Percentiles rank a stretch among this genome's conserved stretches.
These are phyloP conservation scores for Fusarium compactum DNA, from an alignment of 2,329 filamentous ascomycete genomes.

Conservation along the genomic window DNA sequence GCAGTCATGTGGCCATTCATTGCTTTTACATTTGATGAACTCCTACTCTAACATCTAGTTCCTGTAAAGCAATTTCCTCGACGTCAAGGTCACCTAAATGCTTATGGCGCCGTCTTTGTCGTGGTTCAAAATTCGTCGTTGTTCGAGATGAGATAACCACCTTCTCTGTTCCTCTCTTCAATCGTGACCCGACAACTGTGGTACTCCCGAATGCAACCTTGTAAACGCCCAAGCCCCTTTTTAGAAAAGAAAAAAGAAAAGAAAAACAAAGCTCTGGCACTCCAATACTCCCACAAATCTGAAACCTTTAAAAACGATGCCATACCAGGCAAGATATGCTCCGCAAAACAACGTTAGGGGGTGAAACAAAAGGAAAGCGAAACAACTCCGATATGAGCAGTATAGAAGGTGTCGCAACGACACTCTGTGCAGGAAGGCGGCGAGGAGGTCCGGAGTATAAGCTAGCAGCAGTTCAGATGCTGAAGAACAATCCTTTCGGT, in stretches of 20 bases:
- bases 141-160: conserved; percentile 1
- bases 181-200: conserved; percentile 7
- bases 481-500: background rate
- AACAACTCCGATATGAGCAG: conserved; percentile 1
- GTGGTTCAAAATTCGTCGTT: conserved; percentile 5
- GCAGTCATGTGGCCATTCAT: conserved; percentile 22
- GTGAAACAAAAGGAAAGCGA: conserved; percentile 27
- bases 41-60: conserved; percentile 42
- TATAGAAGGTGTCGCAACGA: background rate
- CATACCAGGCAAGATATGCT: conserved; percentile 35
- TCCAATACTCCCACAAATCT: conserved; percentile 42
- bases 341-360: conserved; percentile 24
- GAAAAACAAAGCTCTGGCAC: conserved; percentile 34
- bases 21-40: conserved; percentile 39
- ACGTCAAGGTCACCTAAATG: conserved; percentile 3
- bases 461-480: background rate
- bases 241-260: background rate
- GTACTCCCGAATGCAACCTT: conserved; percentile 22
- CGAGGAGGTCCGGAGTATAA: background rate
- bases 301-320: conserved; percentile 27
- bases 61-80: conserved; percentile 13
- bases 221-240: conserved; percentile 31
- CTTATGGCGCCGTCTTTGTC: conserved; percentile 14
- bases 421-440: background rate
- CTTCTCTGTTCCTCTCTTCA: conserved; percentile 22